Percentiles rank a stretch among this genome's conserved stretches.
Conservation (phyloP, 2,329 filamentous ascomycete genomes). For the Paecilomyces niveus region DNA sequence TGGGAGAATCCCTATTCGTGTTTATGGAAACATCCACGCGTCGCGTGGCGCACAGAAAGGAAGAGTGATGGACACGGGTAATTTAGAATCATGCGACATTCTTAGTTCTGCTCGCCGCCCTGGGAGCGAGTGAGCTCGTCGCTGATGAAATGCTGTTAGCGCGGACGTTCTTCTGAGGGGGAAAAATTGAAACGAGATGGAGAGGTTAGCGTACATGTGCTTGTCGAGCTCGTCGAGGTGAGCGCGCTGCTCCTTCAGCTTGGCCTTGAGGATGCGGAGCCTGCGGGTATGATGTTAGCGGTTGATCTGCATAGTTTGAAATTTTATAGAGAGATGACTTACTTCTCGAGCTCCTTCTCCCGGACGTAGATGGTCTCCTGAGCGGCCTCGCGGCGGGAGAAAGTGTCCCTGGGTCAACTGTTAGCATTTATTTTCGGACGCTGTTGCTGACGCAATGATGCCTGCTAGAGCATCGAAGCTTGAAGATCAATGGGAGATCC, state of each 20-base stretch:
- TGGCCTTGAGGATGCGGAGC: slow-evolving; percentile 62
- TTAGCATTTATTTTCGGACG: slow-evolving; percentile 9
- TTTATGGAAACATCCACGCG: not conserved
- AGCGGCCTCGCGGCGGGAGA: slow-evolving; percentile 85
- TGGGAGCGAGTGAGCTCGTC: slow-evolving; percentile 69
- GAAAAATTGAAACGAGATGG: not conserved
- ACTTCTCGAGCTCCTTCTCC: slow-evolving; percentile 84
- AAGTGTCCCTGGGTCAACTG: slow-evolving; percentile 62
- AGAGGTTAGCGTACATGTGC: slow-evolving; percentile 62
- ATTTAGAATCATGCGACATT: not conserved
- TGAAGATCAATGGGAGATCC: not conserved
- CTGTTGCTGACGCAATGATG: slow-evolving; percentile 10
- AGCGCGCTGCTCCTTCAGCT: slow-evolving; percentile 67
- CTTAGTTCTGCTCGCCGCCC: slow-evolving; percentile 53
- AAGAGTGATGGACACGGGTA: not conserved
- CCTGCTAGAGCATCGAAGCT: not conserved
- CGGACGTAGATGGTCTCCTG: slow-evolving; percentile 78
- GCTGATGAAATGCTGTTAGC: slow-evolving; percentile 39
- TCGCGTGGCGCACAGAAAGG: not conserved
- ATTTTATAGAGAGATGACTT: slow-evolving; percentile 10
- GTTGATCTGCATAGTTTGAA: not conserved
- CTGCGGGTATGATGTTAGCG: slow-evolving; percentile 24
- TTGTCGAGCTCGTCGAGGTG: slow-evolving; percentile 79
- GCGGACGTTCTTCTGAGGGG: not conserved
- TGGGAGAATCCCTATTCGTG: not conserved